Conservation (phyloP, 2,329 filamentous ascomycete genomes). For the Fusarium sp. region DNA sequence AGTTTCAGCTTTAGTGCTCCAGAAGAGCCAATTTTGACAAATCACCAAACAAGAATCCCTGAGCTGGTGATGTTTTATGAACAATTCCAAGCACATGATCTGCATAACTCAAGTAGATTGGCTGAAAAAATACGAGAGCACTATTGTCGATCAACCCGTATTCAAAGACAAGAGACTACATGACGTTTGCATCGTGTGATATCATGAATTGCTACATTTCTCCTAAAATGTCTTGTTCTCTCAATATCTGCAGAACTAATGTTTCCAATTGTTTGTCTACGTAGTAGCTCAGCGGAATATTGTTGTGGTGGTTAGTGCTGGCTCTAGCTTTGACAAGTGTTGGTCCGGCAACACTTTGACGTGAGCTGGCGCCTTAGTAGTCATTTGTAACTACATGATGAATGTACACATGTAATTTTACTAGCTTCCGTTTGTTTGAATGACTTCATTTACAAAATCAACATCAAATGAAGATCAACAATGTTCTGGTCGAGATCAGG, state of each 20-base stretch:
- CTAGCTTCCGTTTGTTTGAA: background rate
- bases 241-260: background rate
- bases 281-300: background rate
- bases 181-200: constrained; percentile 3
- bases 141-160: constrained; percentile 11
- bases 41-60: background rate
- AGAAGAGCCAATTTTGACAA: background rate
- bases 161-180: background rate
- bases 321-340: background rate
- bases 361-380: no score
- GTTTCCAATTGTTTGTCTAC: no score
- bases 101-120: constrained; percentile 3
- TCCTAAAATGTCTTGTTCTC: background rate
- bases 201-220: background rate
- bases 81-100: constrained; percentile 11
- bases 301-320: no score
- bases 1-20: background rate
- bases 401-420: background rate
- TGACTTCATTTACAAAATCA: background rate
- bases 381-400: background rate
- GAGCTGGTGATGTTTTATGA: no score
- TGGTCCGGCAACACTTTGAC: background rate
- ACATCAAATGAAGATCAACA: background rate
- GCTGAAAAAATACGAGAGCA: background rate
- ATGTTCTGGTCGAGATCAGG: constrained; percentile 12